phyloP scores from a whole-genome alignment of 2,329 filamentous ascomycete genomes.

The Aspergillus floridensis region DNA sequence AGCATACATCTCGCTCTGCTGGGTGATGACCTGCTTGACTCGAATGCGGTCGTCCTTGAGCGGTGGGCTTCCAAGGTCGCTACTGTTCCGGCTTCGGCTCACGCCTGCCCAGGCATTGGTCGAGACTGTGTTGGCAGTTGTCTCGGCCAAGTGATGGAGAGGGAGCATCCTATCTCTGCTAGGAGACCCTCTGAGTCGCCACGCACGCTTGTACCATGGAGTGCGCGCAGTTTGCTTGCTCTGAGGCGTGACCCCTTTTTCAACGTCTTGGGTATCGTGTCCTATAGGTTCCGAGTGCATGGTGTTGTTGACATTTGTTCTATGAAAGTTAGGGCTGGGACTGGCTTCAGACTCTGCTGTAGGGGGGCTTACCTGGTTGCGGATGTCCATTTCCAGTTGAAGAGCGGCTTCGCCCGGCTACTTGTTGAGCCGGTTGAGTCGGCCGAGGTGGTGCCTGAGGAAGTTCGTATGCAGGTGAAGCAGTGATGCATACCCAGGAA shows the following conservation, averaged over 20 bases:
- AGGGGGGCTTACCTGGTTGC: conserved; percentile 16
- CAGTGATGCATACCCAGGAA: conserved; percentile 41
- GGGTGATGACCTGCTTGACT: conserved; percentile 34
- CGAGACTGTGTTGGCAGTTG: conserved; percentile 23
- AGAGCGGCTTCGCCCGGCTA: conserved; percentile 29
- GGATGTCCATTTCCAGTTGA: conserved; percentile 20
- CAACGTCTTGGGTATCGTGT: conserved; percentile 18
- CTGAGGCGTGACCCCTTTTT: conserved; percentile 19
- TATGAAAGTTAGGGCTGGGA: conserved; percentile 3
- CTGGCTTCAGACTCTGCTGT: not conserved
- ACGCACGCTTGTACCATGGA: conserved; percentile 14
- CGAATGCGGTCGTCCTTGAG: conserved; percentile 25
- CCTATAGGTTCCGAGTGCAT: not conserved
- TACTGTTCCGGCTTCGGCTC: conserved; percentile 24
- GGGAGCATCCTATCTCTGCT: conserved; percentile 11
- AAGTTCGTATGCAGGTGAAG: conserved; percentile 25
- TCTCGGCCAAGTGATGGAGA: conserved; percentile 17
- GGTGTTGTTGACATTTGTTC: conserved; percentile 10
- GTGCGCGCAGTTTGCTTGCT: not conserved
- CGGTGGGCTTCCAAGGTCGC: conserved; percentile 18
- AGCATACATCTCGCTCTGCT: conserved; percentile 30
- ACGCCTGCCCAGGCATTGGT: conserved; percentile 35
- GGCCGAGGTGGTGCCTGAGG: conserved; percentile 12
- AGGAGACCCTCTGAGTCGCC: conserved; percentile 12
- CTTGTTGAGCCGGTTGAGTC: conserved; percentile 23